A percentile compares a stretch with the other conserved stretches of the same genome.
Evolutionary conservation across 2,329 filamentous ascomycete genomes (phyloP).

Genomic region (Fusarium sp.): DNA sequence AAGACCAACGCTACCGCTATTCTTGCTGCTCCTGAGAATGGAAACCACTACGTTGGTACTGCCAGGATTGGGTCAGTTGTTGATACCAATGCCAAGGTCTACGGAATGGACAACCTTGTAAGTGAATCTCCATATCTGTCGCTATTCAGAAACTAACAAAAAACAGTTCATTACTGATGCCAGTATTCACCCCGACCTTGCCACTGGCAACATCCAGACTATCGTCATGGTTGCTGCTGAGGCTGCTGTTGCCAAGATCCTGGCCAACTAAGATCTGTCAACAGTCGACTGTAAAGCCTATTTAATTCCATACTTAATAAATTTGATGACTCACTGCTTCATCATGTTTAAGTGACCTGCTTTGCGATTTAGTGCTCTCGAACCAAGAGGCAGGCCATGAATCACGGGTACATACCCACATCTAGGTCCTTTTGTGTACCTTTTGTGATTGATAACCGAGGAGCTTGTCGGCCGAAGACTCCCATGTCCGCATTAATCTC

Average conservation of each 20-base stretch:
- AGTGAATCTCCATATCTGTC: background rate
- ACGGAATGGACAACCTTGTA: slow-evolving; percentile 72
- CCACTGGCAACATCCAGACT: slow-evolving; percentile 74
- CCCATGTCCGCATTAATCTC: background rate
- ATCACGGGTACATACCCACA: background rate
- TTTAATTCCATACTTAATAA: background rate
- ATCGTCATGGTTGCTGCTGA: slow-evolving; percentile 73
- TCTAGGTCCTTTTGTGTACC: background rate
- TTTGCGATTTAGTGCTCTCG: background rate
- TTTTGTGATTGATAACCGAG: background rate
- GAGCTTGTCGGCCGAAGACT: background rate
- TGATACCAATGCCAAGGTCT: slow-evolving; percentile 71
- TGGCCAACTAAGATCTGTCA: background rate
- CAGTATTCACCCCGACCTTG: slow-evolving; percentile 74
- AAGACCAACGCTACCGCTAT: slow-evolving; percentile 47
- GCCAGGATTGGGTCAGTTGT: slow-evolving; percentile 73
- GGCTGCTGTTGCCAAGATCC: slow-evolving; percentile 60
- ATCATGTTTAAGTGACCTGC: background rate
- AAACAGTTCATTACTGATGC: slow-evolving; percentile 70
- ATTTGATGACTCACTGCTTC: background rate
- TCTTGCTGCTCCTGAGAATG: slow-evolving; percentile 50
- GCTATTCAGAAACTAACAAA: background rate
- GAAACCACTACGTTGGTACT: slow-evolving; percentile 66
- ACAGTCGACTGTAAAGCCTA: background rate
- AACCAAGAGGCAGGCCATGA: background rate